Evolutionary conservation across 352 stramenopile species (phyloP).

Genomic region (Hyaloperonospora brassicae): DNA sequence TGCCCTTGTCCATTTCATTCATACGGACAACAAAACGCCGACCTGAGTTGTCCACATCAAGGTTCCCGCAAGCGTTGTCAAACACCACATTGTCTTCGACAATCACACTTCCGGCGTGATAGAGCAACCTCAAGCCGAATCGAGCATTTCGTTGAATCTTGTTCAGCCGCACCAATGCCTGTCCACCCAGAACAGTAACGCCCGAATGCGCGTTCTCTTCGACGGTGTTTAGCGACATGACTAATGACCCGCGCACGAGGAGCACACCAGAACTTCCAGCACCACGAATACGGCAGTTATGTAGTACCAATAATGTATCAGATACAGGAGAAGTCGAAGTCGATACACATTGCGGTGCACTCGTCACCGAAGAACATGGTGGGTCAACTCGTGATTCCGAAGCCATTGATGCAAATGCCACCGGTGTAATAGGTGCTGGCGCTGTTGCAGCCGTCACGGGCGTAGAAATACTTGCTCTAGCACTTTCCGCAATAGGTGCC

Average conservation of each 20-base stretch:
- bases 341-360: conserved; percentile 1
- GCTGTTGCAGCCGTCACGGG: neutral
- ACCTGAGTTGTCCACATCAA: conserved; percentile 68
- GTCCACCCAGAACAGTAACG: conserved; percentile 45
- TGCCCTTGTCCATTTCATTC: conserved; percentile 66
- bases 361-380: neutral
- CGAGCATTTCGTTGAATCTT: conserved; percentile 55
- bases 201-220: conserved; percentile 50
- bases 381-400: conserved; percentile 1
- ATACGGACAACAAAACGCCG: conserved; percentile 70
- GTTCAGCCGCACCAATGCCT: conserved; percentile 55
- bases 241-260: conserved; percentile 40
- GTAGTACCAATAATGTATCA: conserved; percentile 38
- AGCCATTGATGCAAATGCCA: neutral
- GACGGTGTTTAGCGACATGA: conserved; percentile 54
- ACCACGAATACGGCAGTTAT: conserved; percentile 52
- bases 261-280: conserved; percentile 56
- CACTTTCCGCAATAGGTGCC: neutral
- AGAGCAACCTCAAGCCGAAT: conserved; percentile 65
- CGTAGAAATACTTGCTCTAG: neutral
- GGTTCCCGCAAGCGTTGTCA: conserved; percentile 56
- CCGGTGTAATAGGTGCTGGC: conserved; percentile 5
- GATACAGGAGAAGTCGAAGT: conserved; percentile 3
- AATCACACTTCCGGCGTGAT: conserved; percentile 62
- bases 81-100: conserved; percentile 66